Base-by-base conservation (phyloP, 139 green algal species). In the Haematococcus sp. region DNA sequence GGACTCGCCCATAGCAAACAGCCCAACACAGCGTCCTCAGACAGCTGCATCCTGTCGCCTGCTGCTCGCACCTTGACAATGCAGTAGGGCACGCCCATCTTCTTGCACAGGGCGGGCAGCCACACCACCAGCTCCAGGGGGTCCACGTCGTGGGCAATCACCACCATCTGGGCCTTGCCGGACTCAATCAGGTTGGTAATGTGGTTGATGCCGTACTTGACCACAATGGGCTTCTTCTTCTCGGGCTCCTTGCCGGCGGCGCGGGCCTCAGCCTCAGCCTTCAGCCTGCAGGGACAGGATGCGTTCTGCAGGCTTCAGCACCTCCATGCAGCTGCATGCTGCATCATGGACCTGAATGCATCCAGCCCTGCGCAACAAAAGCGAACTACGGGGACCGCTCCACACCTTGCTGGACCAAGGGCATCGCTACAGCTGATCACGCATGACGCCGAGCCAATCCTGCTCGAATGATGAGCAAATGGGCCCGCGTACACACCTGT, bases 121-220 rank as follows among this genome's bases (percentile, higher is more conserved):
- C 96, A 99, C 49, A 98, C 85, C 32, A 99, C 96, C 30, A 99
- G 86, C 91, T 99, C 96, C 32, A 99, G 92, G 77, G 96, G 96
- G 87, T 99, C 96, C 40, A 99, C 96, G 79, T 99, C 96, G 75
- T 98, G 93, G 9, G 96, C 96, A 70, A 99, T 99, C 34, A 97
- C 89, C 70, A 99, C 94, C 76, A 98, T 87, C 89, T 97, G 84
- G 32, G 96, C 96, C 90, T 99, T 97, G 76, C 88, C 88, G 2
- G 52, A 70, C 88, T 99, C 96, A 25, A 99, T 79, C 73, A 99
- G 89, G 54, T 88, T 89, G 49, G 95, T 99, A 81, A 99, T 92
- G 90, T 99, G 96, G 93, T 99, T 99, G 78, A 99, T 91, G 75
- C 96, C 96, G 72, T 89, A 99, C 93, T 99, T 99, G 40, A 99